phyloP scores from a whole-genome alignment of 148 eudicot genomes.

The Fagopyrum homotropicum region DNA sequence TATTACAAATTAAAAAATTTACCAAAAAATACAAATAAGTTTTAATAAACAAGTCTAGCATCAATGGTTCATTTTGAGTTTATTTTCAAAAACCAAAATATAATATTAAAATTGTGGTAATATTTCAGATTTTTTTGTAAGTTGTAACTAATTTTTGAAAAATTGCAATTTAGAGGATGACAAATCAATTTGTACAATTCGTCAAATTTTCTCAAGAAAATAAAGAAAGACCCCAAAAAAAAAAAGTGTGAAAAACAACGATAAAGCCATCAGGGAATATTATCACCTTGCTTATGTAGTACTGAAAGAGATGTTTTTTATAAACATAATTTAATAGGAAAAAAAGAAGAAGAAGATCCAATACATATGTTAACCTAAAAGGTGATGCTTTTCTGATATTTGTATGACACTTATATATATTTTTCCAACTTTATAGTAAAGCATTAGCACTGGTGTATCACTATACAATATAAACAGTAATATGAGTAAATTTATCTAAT shows the following conservation, averaged over 20 bases:
- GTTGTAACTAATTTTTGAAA: too few relatives aligned
- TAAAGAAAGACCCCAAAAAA: constrained; percentile 2
- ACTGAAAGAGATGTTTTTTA: background rate
- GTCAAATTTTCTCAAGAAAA: background rate
- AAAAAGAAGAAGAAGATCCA: background rate
- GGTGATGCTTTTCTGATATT: constrained; percentile 1
- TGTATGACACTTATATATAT: background rate
- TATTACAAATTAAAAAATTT: too few relatives aligned
- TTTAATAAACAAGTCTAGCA: too few relatives aligned
- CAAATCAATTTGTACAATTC: too few relatives aligned
- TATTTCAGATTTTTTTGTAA: too few relatives aligned
- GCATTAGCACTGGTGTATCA: background rate
- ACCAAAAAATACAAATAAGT: too few relatives aligned
- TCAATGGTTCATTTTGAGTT: too few relatives aligned
- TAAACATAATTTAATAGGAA: background rate
- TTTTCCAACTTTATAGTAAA: background rate
- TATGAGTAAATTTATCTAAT: background rate
- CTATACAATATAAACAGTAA: background rate
- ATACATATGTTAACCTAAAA: background rate
- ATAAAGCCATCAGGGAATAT: too few relatives aligned
- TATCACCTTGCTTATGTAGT: background rate
- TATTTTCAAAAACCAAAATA: too few relatives aligned
- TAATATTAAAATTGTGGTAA: too few relatives aligned
- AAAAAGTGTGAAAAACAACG: background rate
- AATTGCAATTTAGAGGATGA: too few relatives aligned